These are phyloP conservation scores for Darksidea phi DNA, from an alignment of 495 filamentous ascomycete genomes.

Conservation along the genomic window DNA sequence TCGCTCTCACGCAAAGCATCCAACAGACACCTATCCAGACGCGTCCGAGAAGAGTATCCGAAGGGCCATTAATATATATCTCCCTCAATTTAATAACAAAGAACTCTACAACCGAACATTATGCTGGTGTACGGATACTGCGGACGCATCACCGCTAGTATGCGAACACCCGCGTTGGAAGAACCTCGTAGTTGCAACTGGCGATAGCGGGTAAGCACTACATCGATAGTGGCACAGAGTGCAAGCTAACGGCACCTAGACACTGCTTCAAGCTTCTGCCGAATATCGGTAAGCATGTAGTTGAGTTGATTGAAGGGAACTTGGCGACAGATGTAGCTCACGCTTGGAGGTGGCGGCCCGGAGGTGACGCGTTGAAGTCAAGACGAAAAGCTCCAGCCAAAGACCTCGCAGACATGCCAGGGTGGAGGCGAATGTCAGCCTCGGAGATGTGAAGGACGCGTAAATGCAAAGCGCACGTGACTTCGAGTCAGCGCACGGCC, in stretches of 20 bases:
- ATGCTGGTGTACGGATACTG: constrained; percentile 19
- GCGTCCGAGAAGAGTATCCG: constrained; percentile 2
- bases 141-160: constrained; percentile 1
- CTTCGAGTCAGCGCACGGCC: no score
- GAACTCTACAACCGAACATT: constrained; percentile 1
- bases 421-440: background rate
- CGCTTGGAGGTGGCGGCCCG: constrained; percentile 11
- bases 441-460: background rate
- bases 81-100: constrained; percentile 5
- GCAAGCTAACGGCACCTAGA: background rate
- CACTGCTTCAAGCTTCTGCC: constrained; percentile 13
- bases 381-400: background rate
- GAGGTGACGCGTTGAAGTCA: constrained; percentile 4
- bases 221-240: background rate
- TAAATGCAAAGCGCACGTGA: no score
- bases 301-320: constrained; percentile 5
- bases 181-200: constrained; percentile 4
- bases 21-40: constrained; percentile 10
- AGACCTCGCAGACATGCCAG: constrained; percentile 8
- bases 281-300: constrained; percentile 12
- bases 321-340: constrained; percentile 1
- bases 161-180: constrained; percentile 12
- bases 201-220: constrained; percentile 2
- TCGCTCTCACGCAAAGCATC: constrained; percentile 11
- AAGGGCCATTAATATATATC: constrained; percentile 1